These are phyloP conservation scores for Striga asiatica DNA, from an alignment of 257 asterid genomes.

Conservation along the genomic window DNA sequence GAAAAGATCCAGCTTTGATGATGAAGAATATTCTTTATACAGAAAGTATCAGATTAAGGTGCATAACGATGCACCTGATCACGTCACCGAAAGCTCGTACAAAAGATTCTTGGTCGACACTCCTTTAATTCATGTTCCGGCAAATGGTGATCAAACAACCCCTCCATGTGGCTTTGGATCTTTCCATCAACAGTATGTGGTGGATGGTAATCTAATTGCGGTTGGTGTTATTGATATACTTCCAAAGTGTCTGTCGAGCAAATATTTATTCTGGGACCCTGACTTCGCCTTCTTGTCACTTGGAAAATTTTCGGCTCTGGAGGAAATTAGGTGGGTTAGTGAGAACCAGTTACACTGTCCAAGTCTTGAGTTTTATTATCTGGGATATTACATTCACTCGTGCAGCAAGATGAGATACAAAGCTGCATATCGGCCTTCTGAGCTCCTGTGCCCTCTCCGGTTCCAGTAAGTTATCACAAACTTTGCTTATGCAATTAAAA, in stretches of 20 bases:
- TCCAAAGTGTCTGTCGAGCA: constrained; percentile 91
- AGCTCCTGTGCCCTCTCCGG: constrained; percentile 95
- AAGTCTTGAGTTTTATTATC: constrained; percentile 89
- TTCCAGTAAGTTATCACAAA: constrained; percentile 56
- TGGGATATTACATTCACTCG: constrained; percentile 94
- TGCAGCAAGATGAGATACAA: constrained; percentile 97
- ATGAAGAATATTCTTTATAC: constrained; percentile 81
- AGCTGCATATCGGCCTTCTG: constrained; percentile 89
- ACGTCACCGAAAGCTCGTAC: constrained; percentile 72
- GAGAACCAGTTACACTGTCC: constrained; percentile 71
- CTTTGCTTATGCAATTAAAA: constrained; percentile 11
- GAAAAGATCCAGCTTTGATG: constrained; percentile 62
- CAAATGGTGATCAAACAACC: constrained; percentile 38
- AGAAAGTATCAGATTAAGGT: constrained; percentile 80
- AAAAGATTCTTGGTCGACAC: constrained; percentile 81
- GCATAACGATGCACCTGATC: constrained; percentile 76
- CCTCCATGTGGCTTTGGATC: constrained; percentile 95
- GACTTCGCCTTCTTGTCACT: constrained; percentile 78
- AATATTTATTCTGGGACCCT: constrained; percentile 98
- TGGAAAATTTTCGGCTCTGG: constrained; percentile 82
- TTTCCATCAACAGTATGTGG: constrained; percentile 92
- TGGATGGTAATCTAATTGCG: constrained; percentile 85
- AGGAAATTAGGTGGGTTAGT: constrained; percentile 74
- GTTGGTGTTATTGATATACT: constrained; percentile 93
- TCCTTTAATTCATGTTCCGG: constrained; percentile 60